Conservation (phyloP, 495 filamentous ascomycete species). For the Trichocladium uniseriatum region DNA sequence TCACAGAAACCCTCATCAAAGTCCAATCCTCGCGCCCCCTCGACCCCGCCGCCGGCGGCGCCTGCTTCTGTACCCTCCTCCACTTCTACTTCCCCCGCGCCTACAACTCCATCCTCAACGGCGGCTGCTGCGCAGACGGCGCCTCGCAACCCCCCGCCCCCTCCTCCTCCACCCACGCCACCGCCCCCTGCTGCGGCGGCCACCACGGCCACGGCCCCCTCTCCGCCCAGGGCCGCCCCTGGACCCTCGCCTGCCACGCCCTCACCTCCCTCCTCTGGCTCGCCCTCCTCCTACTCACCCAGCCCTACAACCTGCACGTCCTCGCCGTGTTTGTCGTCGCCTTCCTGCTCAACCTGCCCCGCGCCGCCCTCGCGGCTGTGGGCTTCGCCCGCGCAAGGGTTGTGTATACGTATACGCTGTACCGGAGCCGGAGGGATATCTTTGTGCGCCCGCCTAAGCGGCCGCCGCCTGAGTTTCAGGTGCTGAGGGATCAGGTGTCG, state of each 20-base stretch:
- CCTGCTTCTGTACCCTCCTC: constrained; percentile 22
- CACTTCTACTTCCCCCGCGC: constrained; percentile 5
- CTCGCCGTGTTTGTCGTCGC: not conserved
- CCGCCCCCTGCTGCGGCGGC: constrained; percentile 1
- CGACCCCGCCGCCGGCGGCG: not conserved
- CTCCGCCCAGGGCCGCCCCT: not conserved
- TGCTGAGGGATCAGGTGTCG: too few relatives aligned
- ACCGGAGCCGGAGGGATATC: too few relatives aligned
- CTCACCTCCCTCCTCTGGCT: constrained; percentile 18
- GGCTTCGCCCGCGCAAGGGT: too few relatives aligned
- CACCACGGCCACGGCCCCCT: constrained; percentile 20
- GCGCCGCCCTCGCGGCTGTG: too few relatives aligned
- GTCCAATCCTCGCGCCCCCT: not conserved
- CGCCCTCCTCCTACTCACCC: constrained; percentile 11
- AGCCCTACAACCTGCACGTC: constrained; percentile 13
- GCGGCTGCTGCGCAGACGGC: constrained; percentile 9
- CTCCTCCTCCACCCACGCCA: not conserved
- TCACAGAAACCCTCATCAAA: not conserved
- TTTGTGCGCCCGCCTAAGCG: too few relatives aligned
- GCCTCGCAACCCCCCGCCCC: not conserved
- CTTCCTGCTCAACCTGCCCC: not conserved
- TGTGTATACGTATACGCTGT: too few relatives aligned
- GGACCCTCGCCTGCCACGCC: constrained; percentile 10
- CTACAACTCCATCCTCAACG: constrained; percentile 5
- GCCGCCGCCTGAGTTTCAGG: too few relatives aligned